These are phyloP conservation scores for Amanita pseudoporphyria DNA, from an alignment of 768 basidiomycete species.

Conservation along the genomic window DNA sequence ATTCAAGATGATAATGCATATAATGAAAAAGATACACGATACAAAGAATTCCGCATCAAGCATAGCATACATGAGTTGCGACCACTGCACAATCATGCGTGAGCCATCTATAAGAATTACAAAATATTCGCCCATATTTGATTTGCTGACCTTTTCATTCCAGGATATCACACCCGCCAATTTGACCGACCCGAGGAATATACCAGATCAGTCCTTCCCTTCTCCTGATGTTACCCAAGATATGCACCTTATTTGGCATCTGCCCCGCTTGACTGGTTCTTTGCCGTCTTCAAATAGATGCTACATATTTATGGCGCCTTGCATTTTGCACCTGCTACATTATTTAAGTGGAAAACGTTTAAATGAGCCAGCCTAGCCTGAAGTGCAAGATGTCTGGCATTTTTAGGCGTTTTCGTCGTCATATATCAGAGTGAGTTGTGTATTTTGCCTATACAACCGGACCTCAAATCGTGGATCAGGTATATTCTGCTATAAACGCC, in stretches of 20 bases:
- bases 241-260: constrained; percentile 57
- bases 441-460: not conserved
- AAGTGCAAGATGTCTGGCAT: constrained; percentile 76
- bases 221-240: constrained; percentile 32
- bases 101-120: constrained; percentile 3
- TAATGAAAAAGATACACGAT: constrained; percentile 83
- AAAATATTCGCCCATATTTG: not conserved
- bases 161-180: constrained; percentile 50
- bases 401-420: constrained; percentile 74
- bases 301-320: constrained; percentile 79
- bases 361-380: constrained; percentile 54
- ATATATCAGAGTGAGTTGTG: constrained; percentile 64
- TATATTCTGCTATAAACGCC: constrained; percentile 58
- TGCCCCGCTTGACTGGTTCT: constrained; percentile 59
- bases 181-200: constrained; percentile 31
- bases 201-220: constrained; percentile 29
- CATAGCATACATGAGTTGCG: constrained; percentile 76
- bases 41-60: constrained; percentile 86
- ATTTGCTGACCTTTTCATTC: not conserved
- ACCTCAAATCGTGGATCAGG: constrained; percentile 23
- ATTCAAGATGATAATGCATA: constrained; percentile 78
- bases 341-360: constrained; percentile 71
- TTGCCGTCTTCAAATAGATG: constrained; percentile 78
- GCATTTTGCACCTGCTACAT: constrained; percentile 77
- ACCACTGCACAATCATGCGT: constrained; percentile 40